Base-by-base conservation (phyloP, 1,139 yeast genomes). In the Candida freyschussii region DNA sequence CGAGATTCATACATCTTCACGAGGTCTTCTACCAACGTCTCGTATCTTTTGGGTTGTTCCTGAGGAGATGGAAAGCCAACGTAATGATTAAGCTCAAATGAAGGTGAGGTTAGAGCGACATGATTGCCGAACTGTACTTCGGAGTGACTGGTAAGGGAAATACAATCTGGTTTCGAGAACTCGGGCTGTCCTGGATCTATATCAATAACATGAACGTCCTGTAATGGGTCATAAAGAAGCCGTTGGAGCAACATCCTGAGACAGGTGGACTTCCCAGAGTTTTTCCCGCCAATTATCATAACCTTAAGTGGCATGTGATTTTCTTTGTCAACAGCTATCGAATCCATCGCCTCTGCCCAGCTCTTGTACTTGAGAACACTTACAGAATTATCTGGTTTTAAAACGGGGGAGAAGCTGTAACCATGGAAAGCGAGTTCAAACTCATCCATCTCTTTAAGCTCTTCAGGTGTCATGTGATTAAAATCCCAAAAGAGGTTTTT, bases 181-280 rank as follows among this genome's bases (percentile, higher is more conserved):
- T 85, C 95, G 0, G 95, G 76, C 53, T 87, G 96, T 0, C 96
- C 96, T 0, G 96, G 96, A 55, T 91, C 98, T 4, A 87, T 56
- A 50, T 91, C 97, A 20, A 91, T 47, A 31, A 77, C 72, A 19
- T 70, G 65, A 32, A 60, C 57, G 10, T 43, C 48, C 37, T 50
- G 21, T 33, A 37, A 9, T 17, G 41, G 41, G 45, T 20, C 37
- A 8, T 33, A 26, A 41, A 56, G 34, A 32, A 63, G 37, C 40
- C 51, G 45, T 56, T 86, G 86, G 6, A 72, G 37, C 7, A 87
- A 53, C 9, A 72, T 48, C 43, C 76, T 70, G 12, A 79, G 59
- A 28, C 85, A 65, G 0, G 95, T 80, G 0, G 96, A 81, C 52
- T 89, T 89, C 1, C 97, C 97, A 2, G 87, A 72, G 41, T 83